Evolutionary conservation across 2,329 filamentous ascomycete species (phyloP).

Genomic region (Phoma herbarum): DNA sequence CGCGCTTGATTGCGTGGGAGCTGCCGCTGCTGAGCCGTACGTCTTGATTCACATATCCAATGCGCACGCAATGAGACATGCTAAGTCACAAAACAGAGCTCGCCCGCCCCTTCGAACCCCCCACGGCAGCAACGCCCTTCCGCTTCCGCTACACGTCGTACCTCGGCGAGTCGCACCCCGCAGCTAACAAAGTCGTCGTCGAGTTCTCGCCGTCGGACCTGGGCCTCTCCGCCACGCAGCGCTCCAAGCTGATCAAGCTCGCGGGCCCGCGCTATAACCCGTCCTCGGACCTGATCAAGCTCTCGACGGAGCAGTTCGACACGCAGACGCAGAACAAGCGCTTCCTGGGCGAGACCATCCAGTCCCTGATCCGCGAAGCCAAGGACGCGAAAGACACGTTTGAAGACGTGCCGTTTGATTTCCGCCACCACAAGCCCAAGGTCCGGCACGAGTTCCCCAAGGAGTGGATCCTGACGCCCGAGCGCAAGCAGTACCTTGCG

Average conservation of each 20-base stretch:
- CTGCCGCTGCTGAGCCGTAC: conserved; percentile 89
- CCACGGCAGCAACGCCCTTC: conserved; percentile 59
- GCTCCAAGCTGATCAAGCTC: conserved; percentile 85
- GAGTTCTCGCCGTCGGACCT: conserved; percentile 84
- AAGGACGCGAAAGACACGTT: conserved; percentile 81
- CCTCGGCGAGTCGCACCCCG: conserved; percentile 91
- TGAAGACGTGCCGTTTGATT: conserved; percentile 87
- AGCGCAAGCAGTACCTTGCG: conserved; percentile 72
- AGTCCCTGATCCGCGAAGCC: conserved; percentile 76
- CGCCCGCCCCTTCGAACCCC: conserved; percentile 75
- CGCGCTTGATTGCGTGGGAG: conserved; percentile 89
- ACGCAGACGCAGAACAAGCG: conserved; percentile 96
- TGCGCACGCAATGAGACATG: not conserved
- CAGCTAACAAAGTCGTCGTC: conserved; percentile 91
- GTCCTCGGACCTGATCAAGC: conserved; percentile 79
- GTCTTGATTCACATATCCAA: conserved; percentile 47
- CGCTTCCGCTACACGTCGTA: conserved; percentile 98
- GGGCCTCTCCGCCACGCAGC: conserved; percentile 71
- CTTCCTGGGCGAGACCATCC: conserved; percentile 83
- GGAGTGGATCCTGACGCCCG: conserved; percentile 80
- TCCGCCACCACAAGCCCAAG: conserved; percentile 81
- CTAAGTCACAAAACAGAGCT: conserved; percentile 65
- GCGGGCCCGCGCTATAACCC: conserved; percentile 89
- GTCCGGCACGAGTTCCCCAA: conserved; percentile 76
- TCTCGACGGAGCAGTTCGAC: conserved; percentile 88